These are phyloP conservation scores for Wickerhamiella hasegawae DNA, from an alignment of 805 yeast genomes.

Conservation along the genomic window DNA sequence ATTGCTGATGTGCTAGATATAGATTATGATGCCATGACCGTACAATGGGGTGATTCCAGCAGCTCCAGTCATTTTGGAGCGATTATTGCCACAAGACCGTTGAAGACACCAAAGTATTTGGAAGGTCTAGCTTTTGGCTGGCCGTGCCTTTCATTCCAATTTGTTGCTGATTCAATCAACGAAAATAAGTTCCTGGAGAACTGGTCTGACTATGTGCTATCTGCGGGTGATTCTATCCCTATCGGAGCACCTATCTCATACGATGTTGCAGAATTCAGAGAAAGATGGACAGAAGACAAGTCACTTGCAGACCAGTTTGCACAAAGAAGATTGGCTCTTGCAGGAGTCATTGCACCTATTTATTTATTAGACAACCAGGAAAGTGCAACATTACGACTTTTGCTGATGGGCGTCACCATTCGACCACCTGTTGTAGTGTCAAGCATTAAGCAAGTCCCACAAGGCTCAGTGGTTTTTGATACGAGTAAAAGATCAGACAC, in stretches of 20 bases:
- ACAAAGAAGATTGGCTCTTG: slow-evolving; percentile 10
- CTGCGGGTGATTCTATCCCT: slow-evolving; percentile 51
- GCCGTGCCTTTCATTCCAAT: slow-evolving; percentile 59
- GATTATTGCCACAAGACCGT: neutral
- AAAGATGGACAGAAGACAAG: slow-evolving; percentile 10
- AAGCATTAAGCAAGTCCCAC: slow-evolving; percentile 4
- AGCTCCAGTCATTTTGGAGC: slow-evolving; percentile 2
- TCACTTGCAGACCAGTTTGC: slow-evolving; percentile 16
- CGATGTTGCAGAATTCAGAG: slow-evolving; percentile 13
- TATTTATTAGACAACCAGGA: slow-evolving; percentile 8
- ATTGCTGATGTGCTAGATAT: slow-evolving; percentile 4
- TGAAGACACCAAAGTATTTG: slow-evolving; percentile 50
- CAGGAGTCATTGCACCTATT: slow-evolving; percentile 9
- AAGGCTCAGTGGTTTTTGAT: slow-evolving; percentile 12
- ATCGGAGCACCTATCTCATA: slow-evolving; percentile 20
- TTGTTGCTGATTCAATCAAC: slow-evolving; percentile 34
- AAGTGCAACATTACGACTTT: neutral
- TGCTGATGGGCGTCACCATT: slow-evolving; percentile 8
- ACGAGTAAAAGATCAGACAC: slow-evolving; percentile 1
- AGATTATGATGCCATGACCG: slow-evolving; percentile 1
- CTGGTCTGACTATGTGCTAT: slow-evolving; percentile 44
- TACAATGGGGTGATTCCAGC: neutral
- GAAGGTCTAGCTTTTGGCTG: slow-evolving; percentile 70
- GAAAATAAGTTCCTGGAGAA: slow-evolving; percentile 17
- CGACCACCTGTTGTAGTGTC: slow-evolving; percentile 6